These are phyloP conservation scores for Pyrenula aspistea DNA, from an alignment of 495 filamentous ascomycete genomes.

Conservation along the genomic window DNA sequence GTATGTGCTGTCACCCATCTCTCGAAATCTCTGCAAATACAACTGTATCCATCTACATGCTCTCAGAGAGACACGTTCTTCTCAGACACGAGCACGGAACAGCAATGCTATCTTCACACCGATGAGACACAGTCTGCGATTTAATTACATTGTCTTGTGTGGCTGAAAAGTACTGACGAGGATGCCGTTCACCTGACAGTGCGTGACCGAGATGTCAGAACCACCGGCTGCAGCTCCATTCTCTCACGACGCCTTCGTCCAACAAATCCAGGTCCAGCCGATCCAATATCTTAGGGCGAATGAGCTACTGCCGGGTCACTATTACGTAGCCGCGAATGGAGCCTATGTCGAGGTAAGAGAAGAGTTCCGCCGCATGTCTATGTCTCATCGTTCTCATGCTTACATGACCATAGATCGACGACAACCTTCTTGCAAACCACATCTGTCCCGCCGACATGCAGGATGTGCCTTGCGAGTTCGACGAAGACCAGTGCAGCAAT, in stretches of 20 bases:
- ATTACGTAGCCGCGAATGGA: background rate
- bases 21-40: too few species aligned
- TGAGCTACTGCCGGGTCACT: background rate
- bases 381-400: background rate
- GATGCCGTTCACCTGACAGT: too few species aligned
- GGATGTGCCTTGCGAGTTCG: background rate
- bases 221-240: background rate
- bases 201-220: too few species aligned
- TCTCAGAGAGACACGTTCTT: too few species aligned
- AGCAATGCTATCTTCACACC: too few species aligned
- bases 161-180: too few species aligned
- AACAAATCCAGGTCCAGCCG: background rate
- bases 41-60: too few species aligned
- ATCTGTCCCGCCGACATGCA: background rate
- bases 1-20: too few species aligned
- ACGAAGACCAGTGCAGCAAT: background rate
- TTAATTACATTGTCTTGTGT: too few species aligned
- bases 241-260: background rate
- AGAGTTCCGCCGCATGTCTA: background rate
- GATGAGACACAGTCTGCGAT: too few species aligned
- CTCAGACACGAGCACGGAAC: too few species aligned
- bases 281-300: background rate
- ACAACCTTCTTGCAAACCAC: background rate
- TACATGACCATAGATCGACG: background rate
- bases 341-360: background rate